Conservation (phyloP, 345 rosid genomes). For the Diplotaxis tenuifolia region DNA sequence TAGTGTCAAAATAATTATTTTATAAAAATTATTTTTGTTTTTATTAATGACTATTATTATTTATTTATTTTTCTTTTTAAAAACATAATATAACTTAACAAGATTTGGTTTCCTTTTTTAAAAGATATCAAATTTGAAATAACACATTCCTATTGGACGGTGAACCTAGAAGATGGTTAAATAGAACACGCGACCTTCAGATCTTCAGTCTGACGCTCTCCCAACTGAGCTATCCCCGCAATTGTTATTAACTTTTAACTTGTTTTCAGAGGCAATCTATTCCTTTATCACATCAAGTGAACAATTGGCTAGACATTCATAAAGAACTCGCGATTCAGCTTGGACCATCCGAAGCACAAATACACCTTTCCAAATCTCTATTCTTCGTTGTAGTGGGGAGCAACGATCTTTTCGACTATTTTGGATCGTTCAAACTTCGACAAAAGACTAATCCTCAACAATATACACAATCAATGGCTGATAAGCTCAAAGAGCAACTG, state of each 20-base stretch:
- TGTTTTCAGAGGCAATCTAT: constrained; percentile 36
- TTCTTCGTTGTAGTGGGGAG: constrained; percentile 54
- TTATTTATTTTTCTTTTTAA: no score
- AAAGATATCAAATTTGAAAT: no score
- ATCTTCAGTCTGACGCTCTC: constrained; percentile 89
- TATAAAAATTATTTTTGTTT: no score
- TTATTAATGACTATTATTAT: no score
- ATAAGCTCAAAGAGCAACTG: constrained; percentile 47
- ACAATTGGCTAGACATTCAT: constrained; percentile 39
- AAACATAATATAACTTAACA: no score
- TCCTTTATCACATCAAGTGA: constrained; percentile 55
- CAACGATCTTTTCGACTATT: constrained; percentile 63
- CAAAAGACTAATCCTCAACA: constrained; percentile 40
- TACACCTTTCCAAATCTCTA: constrained; percentile 50
- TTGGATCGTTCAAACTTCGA: constrained; percentile 41
- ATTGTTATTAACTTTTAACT: not conserved
- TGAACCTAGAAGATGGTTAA: no score
- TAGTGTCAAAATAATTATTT: no score
- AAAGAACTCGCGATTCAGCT: constrained; percentile 16
- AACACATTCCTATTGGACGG: no score
- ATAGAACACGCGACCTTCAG: constrained; percentile 77
- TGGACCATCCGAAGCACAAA: constrained; percentile 39
- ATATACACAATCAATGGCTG: constrained; percentile 46
- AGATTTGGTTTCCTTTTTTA: no score
- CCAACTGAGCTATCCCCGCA: constrained; percentile 61